Percentiles rank a stretch among this genome's conserved stretches.
Evolutionary conservation across 441 rosid genomes (phyloP).

Genomic region (Hura crepitans): DNA sequence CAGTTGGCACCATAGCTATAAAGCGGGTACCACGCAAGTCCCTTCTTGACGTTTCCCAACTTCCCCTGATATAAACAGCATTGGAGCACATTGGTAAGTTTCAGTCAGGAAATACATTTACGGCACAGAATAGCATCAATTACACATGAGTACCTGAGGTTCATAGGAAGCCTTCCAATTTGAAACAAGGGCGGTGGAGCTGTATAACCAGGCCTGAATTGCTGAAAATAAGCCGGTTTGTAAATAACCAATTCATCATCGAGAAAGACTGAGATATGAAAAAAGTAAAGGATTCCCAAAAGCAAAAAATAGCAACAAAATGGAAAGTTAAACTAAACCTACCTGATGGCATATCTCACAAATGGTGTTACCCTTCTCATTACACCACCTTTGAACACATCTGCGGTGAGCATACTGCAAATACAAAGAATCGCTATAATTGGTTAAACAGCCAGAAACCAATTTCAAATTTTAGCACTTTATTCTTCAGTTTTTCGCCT

Average conservation of each 20-base stretch:
- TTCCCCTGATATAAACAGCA: slow-evolving; percentile 44
- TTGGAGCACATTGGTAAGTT: neutral
- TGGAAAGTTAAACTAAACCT: neutral
- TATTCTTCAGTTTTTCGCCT: neutral
- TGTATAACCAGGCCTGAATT: slow-evolving; percentile 78
- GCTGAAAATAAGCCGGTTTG: no score
- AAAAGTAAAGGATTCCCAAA: neutral
- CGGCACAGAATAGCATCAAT: neutral
- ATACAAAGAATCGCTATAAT: slow-evolving; percentile 4
- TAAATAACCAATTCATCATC: slow-evolving; percentile 17
- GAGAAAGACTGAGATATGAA: neutral
- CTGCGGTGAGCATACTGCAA: slow-evolving; percentile 75
- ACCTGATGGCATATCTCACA: slow-evolving; percentile 95
- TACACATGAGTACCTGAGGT: slow-evolving; percentile 47
- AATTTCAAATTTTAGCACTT: neutral
- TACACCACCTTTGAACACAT: slow-evolving; percentile 89
- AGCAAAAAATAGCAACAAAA: neutral
- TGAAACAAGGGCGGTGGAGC: slow-evolving; percentile 80
- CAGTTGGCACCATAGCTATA: slow-evolving; percentile 72
- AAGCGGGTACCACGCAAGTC: slow-evolving; percentile 46
- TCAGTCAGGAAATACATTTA: neutral
- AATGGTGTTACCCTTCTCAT: slow-evolving; percentile 71
- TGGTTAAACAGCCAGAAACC: neutral
- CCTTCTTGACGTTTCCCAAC: slow-evolving; percentile 69
- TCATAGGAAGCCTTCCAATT: slow-evolving; percentile 65